Evolutionary conservation across 2,329 filamentous ascomycete genomes (phyloP).

Genomic region (Geosmithia putterillii): DNA sequence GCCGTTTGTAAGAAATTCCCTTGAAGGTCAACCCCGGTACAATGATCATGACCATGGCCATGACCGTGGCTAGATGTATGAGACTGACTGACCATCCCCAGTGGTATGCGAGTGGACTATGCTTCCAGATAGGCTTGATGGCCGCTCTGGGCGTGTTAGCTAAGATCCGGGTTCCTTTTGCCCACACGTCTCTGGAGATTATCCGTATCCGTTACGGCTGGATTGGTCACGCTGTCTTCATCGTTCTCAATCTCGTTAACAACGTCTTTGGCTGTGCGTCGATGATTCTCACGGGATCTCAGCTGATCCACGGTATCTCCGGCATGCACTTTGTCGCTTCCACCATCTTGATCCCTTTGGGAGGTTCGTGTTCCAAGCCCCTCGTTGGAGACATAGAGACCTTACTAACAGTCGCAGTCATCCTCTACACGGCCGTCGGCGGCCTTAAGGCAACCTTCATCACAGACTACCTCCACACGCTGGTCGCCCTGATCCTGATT

Average conservation of each 20-base stretch:
- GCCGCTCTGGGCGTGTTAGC: conserved; percentile 78
- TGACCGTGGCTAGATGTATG: too few species aligned
- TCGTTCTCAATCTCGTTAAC: conserved; percentile 64
- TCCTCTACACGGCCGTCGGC: conserved; percentile 58
- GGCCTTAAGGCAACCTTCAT: conserved; percentile 74
- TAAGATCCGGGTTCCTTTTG: conserved; percentile 69
- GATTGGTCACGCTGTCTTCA: conserved; percentile 58
- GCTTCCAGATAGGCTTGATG: conserved; percentile 64
- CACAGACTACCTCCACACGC: conserved; percentile 70
- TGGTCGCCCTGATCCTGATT: conserved; percentile 67
- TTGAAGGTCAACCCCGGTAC: too few species aligned
- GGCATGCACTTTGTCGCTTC: not conserved
- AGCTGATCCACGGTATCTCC: not conserved
- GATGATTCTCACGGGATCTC: not conserved
- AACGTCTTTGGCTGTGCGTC: conserved; percentile 15
- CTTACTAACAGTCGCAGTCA: conserved; percentile 66
- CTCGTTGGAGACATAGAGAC: too few species aligned
- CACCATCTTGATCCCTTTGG: not conserved
- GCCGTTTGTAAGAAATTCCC: conserved; percentile 38
- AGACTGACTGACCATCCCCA: too few species aligned
- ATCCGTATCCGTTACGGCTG: conserved; percentile 63
- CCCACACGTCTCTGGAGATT: conserved; percentile 66
- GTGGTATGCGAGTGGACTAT: not conserved
- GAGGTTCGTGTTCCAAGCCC: not conserved
- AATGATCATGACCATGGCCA: too few species aligned